A percentile compares a stretch with the other conserved stretches of the same genome.
These are phyloP conservation scores for Oryza glaberrima DNA, from an alignment of 176 grass and related monocot genomes.

Conservation along the genomic window DNA sequence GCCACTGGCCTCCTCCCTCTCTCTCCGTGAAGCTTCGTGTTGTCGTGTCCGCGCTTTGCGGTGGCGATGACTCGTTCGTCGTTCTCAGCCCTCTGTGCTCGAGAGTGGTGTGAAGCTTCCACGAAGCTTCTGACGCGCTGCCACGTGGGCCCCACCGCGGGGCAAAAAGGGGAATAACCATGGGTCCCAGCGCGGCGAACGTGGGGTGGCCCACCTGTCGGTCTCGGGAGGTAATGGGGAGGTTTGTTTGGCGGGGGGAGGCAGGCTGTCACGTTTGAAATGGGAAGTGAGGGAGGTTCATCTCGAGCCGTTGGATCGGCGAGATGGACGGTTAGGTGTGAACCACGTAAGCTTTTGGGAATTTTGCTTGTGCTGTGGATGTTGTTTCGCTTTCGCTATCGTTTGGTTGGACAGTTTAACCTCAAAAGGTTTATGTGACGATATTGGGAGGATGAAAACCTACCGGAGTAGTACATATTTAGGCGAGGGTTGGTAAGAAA, in stretches of 20 bases:
- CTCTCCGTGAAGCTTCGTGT: not conserved
- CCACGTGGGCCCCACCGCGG: conserved; percentile 28
- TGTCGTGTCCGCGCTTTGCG: conserved; percentile 30
- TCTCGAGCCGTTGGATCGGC: not conserved
- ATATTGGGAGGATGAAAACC: not conserved
- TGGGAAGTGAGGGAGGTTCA: not conserved
- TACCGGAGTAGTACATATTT: not conserved
- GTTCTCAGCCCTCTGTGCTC: conserved; percentile 22
- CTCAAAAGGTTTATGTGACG: no score
- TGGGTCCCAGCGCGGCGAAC: not conserved
- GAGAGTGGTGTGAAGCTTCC: conserved; percentile 36
- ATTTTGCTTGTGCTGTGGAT: not conserved
- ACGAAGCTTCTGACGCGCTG: conserved; percentile 48
- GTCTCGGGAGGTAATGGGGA: not conserved
- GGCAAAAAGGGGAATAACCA: not conserved
- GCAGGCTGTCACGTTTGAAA: conserved; percentile 32
- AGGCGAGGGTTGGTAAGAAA: not conserved
- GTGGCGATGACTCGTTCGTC: conserved; percentile 45
- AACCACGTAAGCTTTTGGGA: not conserved
- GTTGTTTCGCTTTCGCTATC: no score
- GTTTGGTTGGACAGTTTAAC: no score
- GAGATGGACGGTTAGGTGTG: not conserved
- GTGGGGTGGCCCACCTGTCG: conserved; percentile 40
- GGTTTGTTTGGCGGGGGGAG: conserved; percentile 33
- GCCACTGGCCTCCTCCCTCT: not conserved